Conservation (phyloP, 2,329 filamentous ascomycete species). For the Penicillium sclerotigenum region DNA sequence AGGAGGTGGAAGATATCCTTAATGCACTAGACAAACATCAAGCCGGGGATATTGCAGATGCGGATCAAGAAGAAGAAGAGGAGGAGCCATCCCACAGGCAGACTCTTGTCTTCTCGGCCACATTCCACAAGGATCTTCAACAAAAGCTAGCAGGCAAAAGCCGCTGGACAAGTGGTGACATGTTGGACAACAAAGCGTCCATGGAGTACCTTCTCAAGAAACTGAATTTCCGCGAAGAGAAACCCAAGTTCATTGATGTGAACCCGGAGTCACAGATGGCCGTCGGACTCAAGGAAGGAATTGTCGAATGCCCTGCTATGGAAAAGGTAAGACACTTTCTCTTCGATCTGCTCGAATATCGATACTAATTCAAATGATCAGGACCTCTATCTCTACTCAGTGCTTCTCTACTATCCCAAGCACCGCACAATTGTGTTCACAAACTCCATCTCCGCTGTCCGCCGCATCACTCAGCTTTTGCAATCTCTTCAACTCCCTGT, state of each 20-base stretch:
- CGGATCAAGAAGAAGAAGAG: constrained; percentile 39
- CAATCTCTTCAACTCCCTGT: constrained; percentile 76
- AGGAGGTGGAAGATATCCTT: constrained; percentile 87
- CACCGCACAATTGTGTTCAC: constrained; percentile 86
- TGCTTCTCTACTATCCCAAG: constrained; percentile 77
- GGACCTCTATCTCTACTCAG: constrained; percentile 89
- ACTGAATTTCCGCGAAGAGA: constrained; percentile 78
- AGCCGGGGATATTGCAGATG: constrained; percentile 34
- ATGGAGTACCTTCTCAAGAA: constrained; percentile 92
- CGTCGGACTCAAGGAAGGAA: constrained; percentile 75
- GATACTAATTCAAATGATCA: constrained; percentile 28
- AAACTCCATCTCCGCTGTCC: constrained; percentile 91
- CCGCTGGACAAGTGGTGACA: constrained; percentile 54
- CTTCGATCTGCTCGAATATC: not conserved
- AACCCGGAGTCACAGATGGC: constrained; percentile 91
- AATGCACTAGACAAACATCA: constrained; percentile 69
- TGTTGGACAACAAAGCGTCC: constrained; percentile 71
- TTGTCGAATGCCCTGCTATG: constrained; percentile 87
- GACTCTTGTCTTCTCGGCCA: constrained; percentile 94
- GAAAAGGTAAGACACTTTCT: constrained; percentile 66
- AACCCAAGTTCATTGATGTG: constrained; percentile 86
- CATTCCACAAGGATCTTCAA: constrained; percentile 86
- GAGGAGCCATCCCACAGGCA: constrained; percentile 58
- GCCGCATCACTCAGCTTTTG: constrained; percentile 78
- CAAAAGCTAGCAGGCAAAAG: constrained; percentile 82